Conservation (phyloP, 352 stramenopile genomes). For the Pythium insidiosum region DNA sequence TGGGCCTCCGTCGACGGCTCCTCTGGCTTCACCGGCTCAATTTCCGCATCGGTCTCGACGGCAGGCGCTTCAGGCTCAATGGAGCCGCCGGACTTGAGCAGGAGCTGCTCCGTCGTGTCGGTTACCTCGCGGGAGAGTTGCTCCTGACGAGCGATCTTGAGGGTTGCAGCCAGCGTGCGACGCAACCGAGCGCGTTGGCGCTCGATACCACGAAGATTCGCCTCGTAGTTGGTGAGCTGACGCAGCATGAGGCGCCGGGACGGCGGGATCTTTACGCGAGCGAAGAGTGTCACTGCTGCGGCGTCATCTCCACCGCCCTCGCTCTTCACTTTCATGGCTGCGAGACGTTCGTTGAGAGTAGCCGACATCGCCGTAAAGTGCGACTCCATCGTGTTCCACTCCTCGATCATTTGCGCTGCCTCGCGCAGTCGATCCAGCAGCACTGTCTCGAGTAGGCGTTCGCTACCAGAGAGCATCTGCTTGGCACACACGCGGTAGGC, state of each 20-base stretch:
- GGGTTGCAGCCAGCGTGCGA: constrained; percentile 35
- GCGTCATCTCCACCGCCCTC: constrained; percentile 8
- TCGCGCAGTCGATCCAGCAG: constrained; percentile 60
- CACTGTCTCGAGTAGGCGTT: constrained; percentile 67
- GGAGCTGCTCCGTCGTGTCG: constrained; percentile 38
- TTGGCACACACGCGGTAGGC: constrained; percentile 58
- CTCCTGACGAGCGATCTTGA: constrained; percentile 58
- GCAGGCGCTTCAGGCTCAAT: constrained; percentile 28
- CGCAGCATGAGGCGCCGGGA: constrained; percentile 59
- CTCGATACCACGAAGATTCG: constrained; percentile 43
- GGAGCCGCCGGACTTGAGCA: constrained; percentile 40
- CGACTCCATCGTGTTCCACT: constrained; percentile 66
- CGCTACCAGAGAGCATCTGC: constrained; percentile 59
- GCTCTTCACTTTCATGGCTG: constrained; percentile 21
- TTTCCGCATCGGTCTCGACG: constrained; percentile 24
- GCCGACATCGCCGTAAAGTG: constrained; percentile 63
- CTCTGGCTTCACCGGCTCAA: constrained; percentile 7
- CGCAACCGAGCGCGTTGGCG: constrained; percentile 35
- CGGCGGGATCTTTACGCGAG: constrained; percentile 48
- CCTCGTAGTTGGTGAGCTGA: constrained; percentile 60
- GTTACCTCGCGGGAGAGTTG: constrained; percentile 48
- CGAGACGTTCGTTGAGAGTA: constrained; percentile 34
- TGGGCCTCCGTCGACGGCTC: no score
- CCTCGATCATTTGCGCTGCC: constrained; percentile 48
- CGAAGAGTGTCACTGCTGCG: constrained; percentile 34